Base-by-base conservation (phyloP, 2,329 filamentous ascomycete genomes). In the Ophiostoma quercus region DNA sequence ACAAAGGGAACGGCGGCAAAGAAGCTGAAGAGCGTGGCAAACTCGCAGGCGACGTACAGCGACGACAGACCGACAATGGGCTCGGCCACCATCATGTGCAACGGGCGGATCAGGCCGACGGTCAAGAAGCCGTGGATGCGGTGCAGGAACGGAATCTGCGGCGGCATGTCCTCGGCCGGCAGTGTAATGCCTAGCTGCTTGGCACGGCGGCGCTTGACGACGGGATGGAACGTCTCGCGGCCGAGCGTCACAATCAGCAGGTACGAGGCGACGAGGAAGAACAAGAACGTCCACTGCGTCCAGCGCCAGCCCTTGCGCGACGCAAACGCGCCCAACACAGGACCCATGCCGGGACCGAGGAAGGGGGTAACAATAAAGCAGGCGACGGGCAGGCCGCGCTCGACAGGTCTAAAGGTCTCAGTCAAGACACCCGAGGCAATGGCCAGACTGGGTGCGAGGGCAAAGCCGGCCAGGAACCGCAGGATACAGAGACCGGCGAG, bases 21-120 rank as follows among this genome's bases (percentile, higher is more conserved):
- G 78, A 86, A 85, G 63, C 78, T 81, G 72, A 84, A 86, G 0
- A 86, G 77, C 0, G 83, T 83, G 4, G 81, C 84, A 69, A 86
- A 86, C 68, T 82, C 80, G 73, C 81, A 82, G 0, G 83, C 78
- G 0, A 82, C 79, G 73, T 86, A 86, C 0, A 86, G 74, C 60
- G 80, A 82, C 51, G 82, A 76, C 69, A 88, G 85, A 12, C 83
- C 82, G 1, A 89, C 84, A 51, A 90, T 88, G 2, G 88, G 87
- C 74, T 90, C 88, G 0, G 84, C 83, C 57, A 87, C 75, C 8
- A 90, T 80, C 81, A 91, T 87, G 63, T 83, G 81, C 0, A 88
- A 22, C 0, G 86, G 86, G 12, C 85, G 79, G 19, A 84, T 71
- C 1, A 86, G 75, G 1, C 82, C 80, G 0, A 81, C 76, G 0